Percentiles rank a stretch among this genome's conserved stretches.
These are phyloP conservation scores for Fusarium anguioides DNA, from an alignment of 2,329 filamentous ascomycete species.

Conservation along the genomic window DNA sequence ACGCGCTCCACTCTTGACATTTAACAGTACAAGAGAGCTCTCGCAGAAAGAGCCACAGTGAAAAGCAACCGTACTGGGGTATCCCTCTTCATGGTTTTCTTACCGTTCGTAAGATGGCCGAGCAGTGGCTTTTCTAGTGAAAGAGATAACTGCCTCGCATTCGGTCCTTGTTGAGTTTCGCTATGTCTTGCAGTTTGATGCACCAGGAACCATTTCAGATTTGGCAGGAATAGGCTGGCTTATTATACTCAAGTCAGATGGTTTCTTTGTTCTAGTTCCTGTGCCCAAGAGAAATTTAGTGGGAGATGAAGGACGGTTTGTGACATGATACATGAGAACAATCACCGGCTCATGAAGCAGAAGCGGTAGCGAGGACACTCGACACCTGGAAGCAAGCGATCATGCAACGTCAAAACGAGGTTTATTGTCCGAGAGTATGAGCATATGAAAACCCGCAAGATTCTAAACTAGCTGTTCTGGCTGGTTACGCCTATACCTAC, in stretches of 20 bases:
- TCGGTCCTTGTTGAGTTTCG: background rate
- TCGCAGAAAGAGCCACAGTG: constrained; percentile 13
- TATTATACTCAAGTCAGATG: constrained; percentile 10
- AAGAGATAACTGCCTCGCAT: background rate
- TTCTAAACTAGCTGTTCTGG: background rate
- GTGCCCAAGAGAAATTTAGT: background rate
- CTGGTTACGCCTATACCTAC: background rate
- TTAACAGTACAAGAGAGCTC: constrained; percentile 20
- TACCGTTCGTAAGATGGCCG: background rate
- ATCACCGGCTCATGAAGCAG: constrained; percentile 23
- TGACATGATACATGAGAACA: constrained; percentile 23
- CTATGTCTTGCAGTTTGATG: constrained; percentile 9
- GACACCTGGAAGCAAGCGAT: constrained; percentile 23
- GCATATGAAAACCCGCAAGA: background rate
- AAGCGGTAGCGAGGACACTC: background rate
- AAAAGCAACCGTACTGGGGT: constrained; percentile 2
- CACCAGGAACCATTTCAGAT: background rate
- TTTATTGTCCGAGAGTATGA: background rate
- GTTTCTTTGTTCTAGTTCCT: constrained; percentile 9
- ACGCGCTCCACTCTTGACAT: no score
- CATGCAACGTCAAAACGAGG: background rate
- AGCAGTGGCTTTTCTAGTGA: background rate
- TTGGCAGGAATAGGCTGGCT: constrained; percentile 17
- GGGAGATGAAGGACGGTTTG: constrained; percentile 29
- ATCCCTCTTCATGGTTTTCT: background rate